Evolutionary conservation across 2,329 filamentous ascomycete species (phyloP), one percentile per base, ranked within the genome.

Genomic region (Nemania diffusa): DNA sequence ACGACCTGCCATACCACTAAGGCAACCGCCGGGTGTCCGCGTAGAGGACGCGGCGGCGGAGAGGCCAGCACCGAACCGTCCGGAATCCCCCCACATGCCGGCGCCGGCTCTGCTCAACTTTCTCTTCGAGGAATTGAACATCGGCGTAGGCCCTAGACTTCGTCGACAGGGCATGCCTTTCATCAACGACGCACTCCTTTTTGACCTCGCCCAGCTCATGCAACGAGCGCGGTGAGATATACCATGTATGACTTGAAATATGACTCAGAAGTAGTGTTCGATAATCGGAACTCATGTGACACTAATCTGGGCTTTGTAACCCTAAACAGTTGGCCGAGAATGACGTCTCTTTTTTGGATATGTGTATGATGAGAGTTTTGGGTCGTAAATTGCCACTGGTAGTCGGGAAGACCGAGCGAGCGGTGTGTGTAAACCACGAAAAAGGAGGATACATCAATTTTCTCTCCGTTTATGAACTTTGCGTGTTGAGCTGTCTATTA

Each of bases 161-260:
- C 61, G 52, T 40, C 42, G 40, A 20, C 42, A 63, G 8, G 61
- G 52, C 5, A 29, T 51, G 13, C 42, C 42, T 15, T 51, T 63
- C 22, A 17, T 57, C 22, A 50, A 63, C 27, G 60, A 63, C 8
- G 61, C 52, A 17, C 3, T 50, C 1, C 40, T 53, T 3, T 62
- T 62, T 24, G 37, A 62, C n/a, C 34, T 62, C 5, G 48, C 50
- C 4, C 26, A 62, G 20, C 48, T 55, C 15, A 46, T 62, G 20
- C 9, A 22, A 24, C 48, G 48, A 53, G 50, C 34, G 26, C n/a
- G 48, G 37, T 62, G 37, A 53, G 34, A 17, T 26, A 11, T 7
- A 24, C 22, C 20, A 46, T 3, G 34, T 7, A 11, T 9, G 58
- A 6, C 20, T 13, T 5, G 44, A 7, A 20, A 46, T 11, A 24